Percentiles rank a stretch among this genome's conserved stretches.
phyloP scores from a whole-genome alignment of 1,284 basidiomycete genomes.

The Megacollybia platyphylla region DNA sequence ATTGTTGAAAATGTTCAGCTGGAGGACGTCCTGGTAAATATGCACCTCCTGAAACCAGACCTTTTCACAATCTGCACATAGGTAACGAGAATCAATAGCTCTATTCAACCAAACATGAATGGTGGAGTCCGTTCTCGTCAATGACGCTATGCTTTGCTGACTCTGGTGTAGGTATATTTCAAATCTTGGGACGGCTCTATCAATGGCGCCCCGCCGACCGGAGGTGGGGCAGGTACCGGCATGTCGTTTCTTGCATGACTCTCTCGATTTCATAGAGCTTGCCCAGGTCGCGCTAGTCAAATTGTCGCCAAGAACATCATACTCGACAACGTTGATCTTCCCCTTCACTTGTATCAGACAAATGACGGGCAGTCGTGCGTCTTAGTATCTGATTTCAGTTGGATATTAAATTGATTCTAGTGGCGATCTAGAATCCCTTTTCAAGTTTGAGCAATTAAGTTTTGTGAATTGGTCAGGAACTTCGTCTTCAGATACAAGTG shows the following conservation, averaged over 20 bases:
- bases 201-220: constrained; percentile 45
- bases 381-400: neutral
- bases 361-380: constrained; percentile 37
- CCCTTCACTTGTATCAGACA: constrained; percentile 39
- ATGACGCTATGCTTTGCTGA: neutral
- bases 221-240: constrained; percentile 48
- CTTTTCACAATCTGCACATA: constrained; percentile 9
- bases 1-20: constrained; percentile 44
- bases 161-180: constrained; percentile 39
- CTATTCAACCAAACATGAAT: constrained; percentile 42
- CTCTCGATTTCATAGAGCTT: neutral
- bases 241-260: constrained; percentile 3
- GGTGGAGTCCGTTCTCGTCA: constrained; percentile 20
- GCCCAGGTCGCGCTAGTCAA: constrained; percentile 27
- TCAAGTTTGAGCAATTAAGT: constrained; percentile 34
- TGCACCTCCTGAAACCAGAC: neutral
- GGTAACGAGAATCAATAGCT: constrained; percentile 31
- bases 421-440: constrained; percentile 33
- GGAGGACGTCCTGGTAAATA: constrained; percentile 31
- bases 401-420: constrained; percentile 13
- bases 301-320: constrained; percentile 32
- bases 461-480: constrained; percentile 40
- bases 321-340: constrained; percentile 31
- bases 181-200: constrained; percentile 50
- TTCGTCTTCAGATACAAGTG: constrained; percentile 26